Conservation (phyloP, 805 yeast species). For the Sungouiella thailandica region DNA sequence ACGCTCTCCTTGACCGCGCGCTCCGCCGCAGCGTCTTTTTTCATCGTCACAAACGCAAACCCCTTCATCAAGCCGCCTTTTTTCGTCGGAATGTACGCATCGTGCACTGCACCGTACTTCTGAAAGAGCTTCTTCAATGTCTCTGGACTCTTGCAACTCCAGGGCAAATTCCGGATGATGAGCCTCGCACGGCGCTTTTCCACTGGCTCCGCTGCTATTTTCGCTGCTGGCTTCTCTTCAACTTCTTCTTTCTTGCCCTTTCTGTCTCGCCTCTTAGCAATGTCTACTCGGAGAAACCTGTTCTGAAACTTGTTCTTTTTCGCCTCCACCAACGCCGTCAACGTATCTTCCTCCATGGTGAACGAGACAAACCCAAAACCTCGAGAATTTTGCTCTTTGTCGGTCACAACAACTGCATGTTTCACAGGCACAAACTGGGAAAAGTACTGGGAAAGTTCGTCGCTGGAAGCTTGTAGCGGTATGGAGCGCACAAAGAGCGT, state of each 20-base stretch:
- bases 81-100: conserved; percentile 84
- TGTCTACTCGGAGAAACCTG: conserved; percentile 67
- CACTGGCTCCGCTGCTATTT: conserved; percentile 29
- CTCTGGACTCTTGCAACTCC: conserved; percentile 83
- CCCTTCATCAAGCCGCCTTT: conserved; percentile 88
- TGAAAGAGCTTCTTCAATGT: conserved; percentile 65
- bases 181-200: conserved; percentile 82
- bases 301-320: conserved; percentile 63
- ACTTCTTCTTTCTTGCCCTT: conserved; percentile 22
- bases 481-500: conserved; percentile 84
- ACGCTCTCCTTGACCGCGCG: conserved; percentile 70
- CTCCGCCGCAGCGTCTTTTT: conserved; percentile 69
- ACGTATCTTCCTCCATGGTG: conserved; percentile 77
- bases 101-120: conserved; percentile 80
- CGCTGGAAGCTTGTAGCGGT: conserved; percentile 77
- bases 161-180: conserved; percentile 88
- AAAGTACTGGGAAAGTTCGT: conserved; percentile 76
- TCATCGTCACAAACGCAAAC: conserved; percentile 92
- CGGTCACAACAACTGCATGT: conserved; percentile 89
- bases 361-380: conserved; percentile 97
- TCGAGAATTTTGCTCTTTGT: conserved; percentile 67
- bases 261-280: conserved; percentile 92
- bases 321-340: conserved; percentile 63
- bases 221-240: conserved; percentile 11
- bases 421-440: conserved; percentile 92